Evolutionary conservation across 108 stramenopile genomes (phyloP).

Genomic region (Stephanodiscus triporus): DNA sequence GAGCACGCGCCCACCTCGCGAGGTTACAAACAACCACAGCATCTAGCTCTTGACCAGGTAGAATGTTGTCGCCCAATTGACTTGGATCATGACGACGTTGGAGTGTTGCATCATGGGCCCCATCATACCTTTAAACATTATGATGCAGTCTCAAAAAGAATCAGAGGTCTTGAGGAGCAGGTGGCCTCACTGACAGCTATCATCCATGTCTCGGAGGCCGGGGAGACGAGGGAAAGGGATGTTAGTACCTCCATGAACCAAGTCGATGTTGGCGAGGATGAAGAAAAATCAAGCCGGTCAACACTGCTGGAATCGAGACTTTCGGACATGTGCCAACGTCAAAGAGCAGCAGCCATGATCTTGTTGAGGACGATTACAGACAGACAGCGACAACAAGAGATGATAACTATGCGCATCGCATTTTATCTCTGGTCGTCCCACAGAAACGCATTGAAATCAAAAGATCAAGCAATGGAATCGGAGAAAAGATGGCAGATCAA

Average conservation of each 20-base stretch:
- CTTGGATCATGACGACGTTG: not conserved
- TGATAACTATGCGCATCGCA: slow-evolving; percentile 8
- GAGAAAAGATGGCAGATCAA: slow-evolving; percentile 18
- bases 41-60: not conserved
- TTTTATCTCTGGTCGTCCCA: slow-evolving; percentile 35
- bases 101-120: too few species aligned
- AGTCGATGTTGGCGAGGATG: not conserved
- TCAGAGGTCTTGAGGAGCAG: slow-evolving; percentile 23
- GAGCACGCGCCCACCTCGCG: not conserved
- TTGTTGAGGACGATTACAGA: not conserved
- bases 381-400: slow-evolving; percentile 7
- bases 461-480: slow-evolving; percentile 11
- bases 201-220: slow-evolving; percentile 12
- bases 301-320: not conserved
- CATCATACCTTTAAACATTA: not conserved
- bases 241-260: not conserved
- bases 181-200: slow-evolving; percentile 21
- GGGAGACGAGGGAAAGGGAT: too few species aligned
- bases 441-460: not conserved
- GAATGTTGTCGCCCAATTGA: not conserved
- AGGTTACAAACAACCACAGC: not conserved
- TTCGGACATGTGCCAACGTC: slow-evolving; percentile 3
- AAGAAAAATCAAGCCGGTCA: not conserved
- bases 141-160: not conserved
- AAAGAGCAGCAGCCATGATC: slow-evolving; percentile 8